A percentile compares a stretch with the other conserved stretches of the same genome.
These are phyloP conservation scores for Backusella liffmaniae DNA, from an alignment of 192 early-diverging fungal species.

Conservation along the genomic window DNA sequence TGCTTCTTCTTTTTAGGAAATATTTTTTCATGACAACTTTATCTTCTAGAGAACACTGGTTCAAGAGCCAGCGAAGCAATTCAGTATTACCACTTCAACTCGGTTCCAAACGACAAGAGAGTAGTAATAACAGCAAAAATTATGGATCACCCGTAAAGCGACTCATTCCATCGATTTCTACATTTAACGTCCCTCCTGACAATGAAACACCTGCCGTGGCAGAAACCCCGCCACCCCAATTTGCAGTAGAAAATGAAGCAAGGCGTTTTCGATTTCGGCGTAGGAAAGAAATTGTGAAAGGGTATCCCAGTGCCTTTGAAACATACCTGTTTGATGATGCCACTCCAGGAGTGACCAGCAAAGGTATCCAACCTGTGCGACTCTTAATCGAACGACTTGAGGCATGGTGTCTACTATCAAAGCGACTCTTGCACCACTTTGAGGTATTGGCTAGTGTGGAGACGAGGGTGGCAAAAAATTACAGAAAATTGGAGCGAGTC, in stretches of 20 bases:
- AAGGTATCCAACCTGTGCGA: slow-evolving; percentile 24
- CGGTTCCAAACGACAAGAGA: not conserved
- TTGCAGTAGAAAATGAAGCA: not conserved
- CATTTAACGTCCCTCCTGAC: slow-evolving; percentile 11
- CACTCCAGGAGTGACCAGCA: not conserved
- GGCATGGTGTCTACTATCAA: slow-evolving; percentile 20
- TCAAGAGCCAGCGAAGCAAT: not conserved
- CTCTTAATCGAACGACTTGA: slow-evolving; percentile 23
- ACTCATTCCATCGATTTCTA: slow-evolving; percentile 16
- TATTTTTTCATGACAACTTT: not conserved
- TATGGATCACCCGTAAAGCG: slow-evolving; percentile 4
- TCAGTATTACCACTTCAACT: not conserved
- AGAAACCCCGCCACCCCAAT: slow-evolving; percentile 6
- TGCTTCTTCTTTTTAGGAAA: not conserved
- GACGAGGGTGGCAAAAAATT: slow-evolving; percentile 14
- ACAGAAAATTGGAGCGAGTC: slow-evolving; percentile 6
- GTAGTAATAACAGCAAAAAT: not conserved
- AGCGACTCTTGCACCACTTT: slow-evolving; percentile 21
- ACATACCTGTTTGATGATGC: not conserved
- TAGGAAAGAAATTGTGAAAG: not conserved
- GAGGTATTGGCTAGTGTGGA: slow-evolving; percentile 16
- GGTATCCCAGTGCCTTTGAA: not conserved
- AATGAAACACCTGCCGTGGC: not conserved
- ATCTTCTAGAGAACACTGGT: not conserved
- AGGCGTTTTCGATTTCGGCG: not conserved